Base-by-base conservation (phyloP, 1,284 basidiomycete genomes). In the Sanghuangporus sanghuang region DNA sequence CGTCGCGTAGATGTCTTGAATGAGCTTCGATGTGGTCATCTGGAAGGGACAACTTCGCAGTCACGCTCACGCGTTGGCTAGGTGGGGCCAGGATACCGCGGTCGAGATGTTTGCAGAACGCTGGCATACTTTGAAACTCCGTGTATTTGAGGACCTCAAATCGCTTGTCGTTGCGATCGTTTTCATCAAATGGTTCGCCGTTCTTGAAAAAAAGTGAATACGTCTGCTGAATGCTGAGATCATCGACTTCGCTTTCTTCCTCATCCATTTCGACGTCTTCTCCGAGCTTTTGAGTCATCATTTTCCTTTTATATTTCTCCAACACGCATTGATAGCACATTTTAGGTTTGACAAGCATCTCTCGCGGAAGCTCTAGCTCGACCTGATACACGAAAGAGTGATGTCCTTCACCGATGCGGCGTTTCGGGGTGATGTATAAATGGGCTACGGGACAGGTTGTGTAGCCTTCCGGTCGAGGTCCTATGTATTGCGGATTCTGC, bases 31-130 rank as follows among this genome's bases (percentile, higher is more conserved):
- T 23, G 16, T 11, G 32, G 8, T 74, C 72, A 9, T 68, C 0
- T 48, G 68, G 57, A 27, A 71, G 11, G 0, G 74, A 71, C 32
- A 74, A 66, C 57, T 74, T 74, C 2, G 68, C 74, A 12, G 65
- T 61, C 18, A 75, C 73, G 57, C 64, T 62, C 6, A 63, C 64
- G 14, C 61, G 54, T 35, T 64, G 64, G 36, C 60, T 65, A 11
- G 57, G 64, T 3, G 66, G 66, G 14, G 23, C 23, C 11, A 8
- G 65, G 7, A 59, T 40, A 6, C 65, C 61, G 7, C 35, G 16
- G 14, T 60, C 57, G 32, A 60, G 40, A 46, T 66, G 65, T 53
- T 66, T 23, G 53, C 65, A 66, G 48, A 44, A 63, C 5, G 65
- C 62, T 6, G 60, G 57, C 3, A 21, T 6, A 7, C 18, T 36